A percentile compares a stretch with the other conserved stretches of the same genome.
Evolutionary conservation across 805 yeast species (phyloP).

Genomic region (Cyberlindnera xylosilytica): DNA sequence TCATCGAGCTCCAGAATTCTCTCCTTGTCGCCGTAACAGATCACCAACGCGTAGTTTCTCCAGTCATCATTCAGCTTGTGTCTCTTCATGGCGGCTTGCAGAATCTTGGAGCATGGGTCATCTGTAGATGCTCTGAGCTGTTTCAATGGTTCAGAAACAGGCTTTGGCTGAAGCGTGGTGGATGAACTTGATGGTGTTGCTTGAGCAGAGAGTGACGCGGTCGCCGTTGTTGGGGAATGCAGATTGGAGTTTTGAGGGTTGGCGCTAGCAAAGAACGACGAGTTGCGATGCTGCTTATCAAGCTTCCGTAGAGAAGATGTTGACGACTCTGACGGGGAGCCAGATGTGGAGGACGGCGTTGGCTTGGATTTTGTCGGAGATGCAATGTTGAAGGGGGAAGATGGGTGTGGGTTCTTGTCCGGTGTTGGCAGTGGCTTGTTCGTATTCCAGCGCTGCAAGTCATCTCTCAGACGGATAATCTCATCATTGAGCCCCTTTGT

Average conservation of each 20-base stretch:
- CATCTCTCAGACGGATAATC: slow-evolving; percentile 17
- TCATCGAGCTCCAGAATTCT: slow-evolving; percentile 79
- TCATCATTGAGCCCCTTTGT: slow-evolving; percentile 16
- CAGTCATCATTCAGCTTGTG: slow-evolving; percentile 80
- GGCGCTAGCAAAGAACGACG: slow-evolving; percentile 9
- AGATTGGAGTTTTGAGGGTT: slow-evolving; percentile 1
- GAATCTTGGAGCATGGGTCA: slow-evolving; percentile 84
- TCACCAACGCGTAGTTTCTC: slow-evolving; percentile 83
- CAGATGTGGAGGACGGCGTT: slow-evolving; percentile 4
- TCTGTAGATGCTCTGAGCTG: slow-evolving; percentile 83
- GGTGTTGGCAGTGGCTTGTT: slow-evolving; percentile 26
- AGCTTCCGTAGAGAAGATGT: slow-evolving; percentile 6
- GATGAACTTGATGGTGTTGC: slow-evolving; percentile 4
- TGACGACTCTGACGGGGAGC: slow-evolving; percentile 12
- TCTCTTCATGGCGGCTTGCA: slow-evolving; percentile 85
- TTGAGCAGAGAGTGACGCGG: slow-evolving; percentile 5
- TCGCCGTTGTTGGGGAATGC: slow-evolving; percentile 20
- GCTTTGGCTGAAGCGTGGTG: slow-evolving; percentile 15
- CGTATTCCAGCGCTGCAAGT: slow-evolving; percentile 7
- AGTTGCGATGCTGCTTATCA: slow-evolving; percentile 12
- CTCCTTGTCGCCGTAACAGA: slow-evolving; percentile 89
- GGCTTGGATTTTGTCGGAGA: slow-evolving; percentile 26
- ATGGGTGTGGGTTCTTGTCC: slow-evolving; percentile 15
- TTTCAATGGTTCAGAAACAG: slow-evolving; percentile 64
- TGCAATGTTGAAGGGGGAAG: slow-evolving; percentile 30